Conservation (phyloP, 208 protist genomes). For the Trypanosoma vivax region DNA sequence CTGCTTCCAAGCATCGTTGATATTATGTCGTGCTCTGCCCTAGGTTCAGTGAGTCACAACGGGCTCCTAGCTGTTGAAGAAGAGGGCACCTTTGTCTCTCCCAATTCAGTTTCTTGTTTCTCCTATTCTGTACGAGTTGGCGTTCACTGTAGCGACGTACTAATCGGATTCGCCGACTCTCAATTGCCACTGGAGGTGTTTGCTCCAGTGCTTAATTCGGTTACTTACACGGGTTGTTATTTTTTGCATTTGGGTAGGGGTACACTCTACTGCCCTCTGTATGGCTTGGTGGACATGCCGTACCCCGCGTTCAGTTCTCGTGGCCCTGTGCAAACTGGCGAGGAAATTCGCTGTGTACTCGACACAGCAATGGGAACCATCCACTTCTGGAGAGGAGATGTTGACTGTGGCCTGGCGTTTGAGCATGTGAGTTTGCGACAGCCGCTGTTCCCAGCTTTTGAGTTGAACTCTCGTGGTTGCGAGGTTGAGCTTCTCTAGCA, state of each 20-base stretch:
- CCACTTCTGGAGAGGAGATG: conserved; percentile 30
- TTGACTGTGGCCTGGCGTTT: conserved; percentile 47
- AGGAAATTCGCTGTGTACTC: conserved; percentile 41
- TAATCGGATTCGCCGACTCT: conserved; percentile 46
- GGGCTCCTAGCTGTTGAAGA: conserved; percentile 7
- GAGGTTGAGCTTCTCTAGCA: conserved; percentile 44
- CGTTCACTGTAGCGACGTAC: conserved; percentile 16
- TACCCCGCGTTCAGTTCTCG: not conserved
- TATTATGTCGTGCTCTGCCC: conserved; percentile 21
- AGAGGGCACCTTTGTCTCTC: not conserved
- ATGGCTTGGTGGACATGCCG: conserved; percentile 18
- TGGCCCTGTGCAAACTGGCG: conserved; percentile 17
- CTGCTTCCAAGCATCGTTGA: conserved; percentile 15
- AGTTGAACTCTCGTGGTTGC: conserved; percentile 36
- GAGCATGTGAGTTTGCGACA: conserved; percentile 16
- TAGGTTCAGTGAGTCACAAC: conserved; percentile 31
- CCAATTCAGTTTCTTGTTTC: not conserved
- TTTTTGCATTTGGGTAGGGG: conserved; percentile 33
- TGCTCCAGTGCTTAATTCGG: conserved; percentile 29
- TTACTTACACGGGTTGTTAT: conserved; percentile 39
- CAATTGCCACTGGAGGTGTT: conserved; percentile 48
- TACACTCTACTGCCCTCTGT: conserved; percentile 25
- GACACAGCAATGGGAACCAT: conserved; percentile 21
- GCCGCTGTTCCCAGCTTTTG: conserved; percentile 48
- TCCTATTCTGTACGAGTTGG: not conserved